These are phyloP conservation scores for Chalciporus chontae DNA, from an alignment of 768 basidiomycete species.

Conservation along the genomic window DNA sequence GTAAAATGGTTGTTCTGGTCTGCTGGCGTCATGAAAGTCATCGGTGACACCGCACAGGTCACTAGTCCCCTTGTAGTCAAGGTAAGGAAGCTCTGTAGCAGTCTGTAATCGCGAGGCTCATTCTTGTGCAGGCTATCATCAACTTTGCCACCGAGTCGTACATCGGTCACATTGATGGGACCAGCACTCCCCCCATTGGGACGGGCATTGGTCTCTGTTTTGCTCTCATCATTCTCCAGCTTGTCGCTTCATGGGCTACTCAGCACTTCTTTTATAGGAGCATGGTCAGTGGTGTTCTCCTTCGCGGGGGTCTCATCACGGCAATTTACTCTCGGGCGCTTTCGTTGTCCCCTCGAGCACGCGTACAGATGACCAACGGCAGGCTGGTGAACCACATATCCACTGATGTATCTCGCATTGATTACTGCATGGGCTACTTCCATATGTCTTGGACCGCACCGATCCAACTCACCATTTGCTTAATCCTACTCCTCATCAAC, in stretches of 20 bases:
- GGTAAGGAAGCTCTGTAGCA: slow-evolving; percentile 35
- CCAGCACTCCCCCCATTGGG: slow-evolving; percentile 40
- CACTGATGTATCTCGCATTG: slow-evolving; percentile 87
- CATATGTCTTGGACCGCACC: slow-evolving; percentile 78
- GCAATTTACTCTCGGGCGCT: slow-evolving; percentile 81
- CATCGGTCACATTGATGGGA: slow-evolving; percentile 37
- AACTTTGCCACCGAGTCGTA: slow-evolving; percentile 67
- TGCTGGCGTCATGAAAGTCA: slow-evolving; percentile 52
- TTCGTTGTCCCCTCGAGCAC: slow-evolving; percentile 70
- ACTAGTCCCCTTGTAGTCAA: slow-evolving; percentile 78
- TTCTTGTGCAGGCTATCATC: slow-evolving; percentile 53
- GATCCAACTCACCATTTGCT: slow-evolving; percentile 75
- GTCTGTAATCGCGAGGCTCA: neutral
- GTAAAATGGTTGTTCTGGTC: slow-evolving; percentile 79
- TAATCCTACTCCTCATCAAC: slow-evolving; percentile 69
- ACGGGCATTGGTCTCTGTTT: slow-evolving; percentile 75
- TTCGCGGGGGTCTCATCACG: slow-evolving; percentile 83
- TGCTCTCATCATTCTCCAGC: slow-evolving; percentile 63
- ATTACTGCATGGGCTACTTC: slow-evolving; percentile 80
- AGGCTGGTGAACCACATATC: slow-evolving; percentile 93
- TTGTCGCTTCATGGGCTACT: slow-evolving; percentile 60
- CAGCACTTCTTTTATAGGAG: slow-evolving; percentile 85
- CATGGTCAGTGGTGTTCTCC: slow-evolving; percentile 70
- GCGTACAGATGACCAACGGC: slow-evolving; percentile 80
- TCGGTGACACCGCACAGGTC: slow-evolving; percentile 71